Evolutionary conservation across 164 flowering plant species (phyloP), one percentile per base, ranked within the genome.

Genomic region (Buxus sempervirens): DNA sequence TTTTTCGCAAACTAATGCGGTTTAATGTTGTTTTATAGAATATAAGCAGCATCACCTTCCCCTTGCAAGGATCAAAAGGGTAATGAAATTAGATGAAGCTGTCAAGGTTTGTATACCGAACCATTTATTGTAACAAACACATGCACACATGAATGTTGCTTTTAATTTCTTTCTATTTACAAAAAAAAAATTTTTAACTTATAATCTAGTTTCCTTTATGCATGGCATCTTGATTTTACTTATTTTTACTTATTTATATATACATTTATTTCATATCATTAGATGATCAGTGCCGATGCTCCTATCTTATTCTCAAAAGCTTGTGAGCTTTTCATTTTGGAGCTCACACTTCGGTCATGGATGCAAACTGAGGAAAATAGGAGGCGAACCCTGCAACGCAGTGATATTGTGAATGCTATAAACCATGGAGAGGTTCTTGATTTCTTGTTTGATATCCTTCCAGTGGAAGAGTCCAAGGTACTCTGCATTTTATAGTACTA

Each of bases 331-430:
- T 72, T 76, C 24, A 69, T 76, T 27, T 48, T 69, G 36, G 79
- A 76, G 63, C 70, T 76, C 56, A 76, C 79, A 2, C 68, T 76
- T 14, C 68, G 76, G 25, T 69, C 79, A 27, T 76, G 79, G 79
- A 41, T 72, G 54, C 70, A 72, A 51, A 72, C 76, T 1, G 79
- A 72, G 62, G 79, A 72, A 42, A 51, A 48, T 42, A 64, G 63
- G 61, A 58, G 78, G 42, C 60, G 78, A 49, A 75, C 78, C 9
- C 69, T 75, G 3, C 78, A 71, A 62, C 67, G 68, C 63, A 21
- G 15, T 23, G 78, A 75, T 55, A 75, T 75, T 16, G 62, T 62
- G 6, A 60, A 60, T 22, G 75, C 78, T 25, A 32, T 75, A 25
- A 49, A 23, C 9, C 27, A 55, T 12, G 74, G 59, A 42, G 72